phyloP scores from a whole-genome alignment of 441 rosid genomes.

The Populus hybrid region DNA sequence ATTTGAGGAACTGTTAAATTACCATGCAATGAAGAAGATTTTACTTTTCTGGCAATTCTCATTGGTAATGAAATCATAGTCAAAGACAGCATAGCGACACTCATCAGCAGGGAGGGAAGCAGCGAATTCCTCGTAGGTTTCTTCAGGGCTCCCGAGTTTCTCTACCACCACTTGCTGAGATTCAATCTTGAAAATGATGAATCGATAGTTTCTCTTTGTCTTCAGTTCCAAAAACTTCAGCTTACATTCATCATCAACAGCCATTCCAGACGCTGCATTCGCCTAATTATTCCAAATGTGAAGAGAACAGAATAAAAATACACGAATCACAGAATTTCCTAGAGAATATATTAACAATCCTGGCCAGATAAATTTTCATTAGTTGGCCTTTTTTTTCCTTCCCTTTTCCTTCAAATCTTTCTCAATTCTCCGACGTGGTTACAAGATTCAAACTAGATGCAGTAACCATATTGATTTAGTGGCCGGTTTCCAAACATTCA shows the following conservation, averaged over 20 bases:
- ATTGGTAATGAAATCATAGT: slow-evolving; percentile 65
- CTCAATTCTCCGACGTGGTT: not conserved
- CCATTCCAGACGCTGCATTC: slow-evolving; percentile 72
- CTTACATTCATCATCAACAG: slow-evolving; percentile 66
- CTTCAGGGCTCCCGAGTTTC: slow-evolving; percentile 48
- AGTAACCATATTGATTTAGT: not conserved
- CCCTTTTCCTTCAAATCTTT: not conserved
- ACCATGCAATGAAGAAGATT: slow-evolving; percentile 81
- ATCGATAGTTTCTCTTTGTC: slow-evolving; percentile 60
- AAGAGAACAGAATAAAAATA: not conserved
- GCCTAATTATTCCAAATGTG: slow-evolving; percentile 38
- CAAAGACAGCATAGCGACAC: slow-evolving; percentile 74
- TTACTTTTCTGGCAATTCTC: slow-evolving; percentile 85
- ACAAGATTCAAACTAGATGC: not conserved
- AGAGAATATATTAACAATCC: not conserved
- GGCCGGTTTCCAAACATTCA: not conserved
- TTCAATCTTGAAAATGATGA: slow-evolving; percentile 61
- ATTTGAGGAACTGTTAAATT: not conserved
- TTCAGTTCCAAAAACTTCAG: slow-evolving; percentile 69
- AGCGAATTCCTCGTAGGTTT: slow-evolving; percentile 59
- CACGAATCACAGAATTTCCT: not conserved
- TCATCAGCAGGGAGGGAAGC: slow-evolving; percentile 55
- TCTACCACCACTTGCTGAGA: slow-evolving; percentile 65
- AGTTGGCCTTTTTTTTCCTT: not conserved
- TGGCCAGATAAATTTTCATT: not conserved